Evolutionary conservation across 805 yeast genomes (phyloP), one percentile per base, ranked within the genome.

Genomic region (Hemisphaericaspora nanyangensis): DNA sequence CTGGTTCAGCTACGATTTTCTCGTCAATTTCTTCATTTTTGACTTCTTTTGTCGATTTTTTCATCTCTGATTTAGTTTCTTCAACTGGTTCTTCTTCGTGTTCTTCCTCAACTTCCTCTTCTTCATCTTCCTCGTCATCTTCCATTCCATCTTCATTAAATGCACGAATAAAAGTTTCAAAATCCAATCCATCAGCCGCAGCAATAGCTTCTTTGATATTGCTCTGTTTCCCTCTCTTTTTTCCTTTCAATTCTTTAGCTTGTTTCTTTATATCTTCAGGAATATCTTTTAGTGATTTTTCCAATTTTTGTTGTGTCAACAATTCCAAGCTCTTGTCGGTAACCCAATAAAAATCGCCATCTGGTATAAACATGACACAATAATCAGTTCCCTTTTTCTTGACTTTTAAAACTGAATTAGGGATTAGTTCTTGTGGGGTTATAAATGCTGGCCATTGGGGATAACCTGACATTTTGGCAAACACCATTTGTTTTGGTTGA

Each of bases 371-470:
- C 16, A 68, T 65, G 12, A 68, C 74, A 48, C 74, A 70, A 43
- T 49, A 54, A 22, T 58, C 61, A 15, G 67, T 58, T 36, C 58
- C 49, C 34, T 63, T 61, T 54, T 61, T 61, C 50, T 65, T 60
- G 20, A 55, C 69, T 40, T 55, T 53, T 51, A 60, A 39, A 11
- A 68, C 65, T 18, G 58, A 54, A 2, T 52, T 46, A 1, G 74
- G 72, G 12, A 67, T 60, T 49, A 63, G 50, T 26, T 54, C 56
- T 16, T 49, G 45, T 2, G 76, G 74, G 68, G 62, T 63, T 37
- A 73, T 66, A 34, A 71, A 66, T 11, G 74, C 68, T 6, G 79
- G 79, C 79, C 79, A 73, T 12, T 69, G 65, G 1, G 74, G 71
- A 47, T 58, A 72, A 15, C 70, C 63, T 12, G 63, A 60, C 67